Evolutionary conservation across 345 rosid genomes (phyloP).

Genomic region (Eucalyptus curtisii): DNA sequence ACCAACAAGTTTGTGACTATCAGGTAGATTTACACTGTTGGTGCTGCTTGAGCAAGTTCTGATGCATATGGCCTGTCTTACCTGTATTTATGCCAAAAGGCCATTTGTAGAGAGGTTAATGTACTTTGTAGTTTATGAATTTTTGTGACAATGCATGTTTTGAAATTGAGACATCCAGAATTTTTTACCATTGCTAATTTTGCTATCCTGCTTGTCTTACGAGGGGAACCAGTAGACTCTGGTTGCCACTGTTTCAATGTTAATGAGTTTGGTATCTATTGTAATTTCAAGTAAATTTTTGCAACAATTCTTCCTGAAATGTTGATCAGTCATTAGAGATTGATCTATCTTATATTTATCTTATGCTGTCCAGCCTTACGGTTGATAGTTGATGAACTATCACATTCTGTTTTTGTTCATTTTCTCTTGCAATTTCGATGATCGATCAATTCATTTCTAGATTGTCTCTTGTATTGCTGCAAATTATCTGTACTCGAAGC

Average conservation of each 20-base stretch:
- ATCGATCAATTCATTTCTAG: background rate
- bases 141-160: background rate
- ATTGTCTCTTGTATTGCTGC: background rate
- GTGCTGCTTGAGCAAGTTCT: background rate
- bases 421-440: background rate
- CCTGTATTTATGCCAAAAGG: slow-evolving; percentile 27
- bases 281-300: background rate
- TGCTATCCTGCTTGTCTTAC: background rate
- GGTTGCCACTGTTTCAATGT: background rate
- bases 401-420: background rate
- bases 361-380: background rate
- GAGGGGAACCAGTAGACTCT: background rate
- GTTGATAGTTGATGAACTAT: background rate
- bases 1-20: slow-evolving; percentile 98
- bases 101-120: slow-evolving; percentile 23
- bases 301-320: background rate
- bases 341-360: background rate
- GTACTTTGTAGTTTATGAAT: background rate
- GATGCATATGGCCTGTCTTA: slow-evolving; percentile 21
- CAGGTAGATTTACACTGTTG: slow-evolving; percentile 44
- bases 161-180: background rate
- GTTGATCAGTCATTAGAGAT: background rate
- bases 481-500: background rate
- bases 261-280: background rate
- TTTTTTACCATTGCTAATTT: background rate